Conservation (phyloP, 441 rosid genomes). For the Jatropha multifida region DNA sequence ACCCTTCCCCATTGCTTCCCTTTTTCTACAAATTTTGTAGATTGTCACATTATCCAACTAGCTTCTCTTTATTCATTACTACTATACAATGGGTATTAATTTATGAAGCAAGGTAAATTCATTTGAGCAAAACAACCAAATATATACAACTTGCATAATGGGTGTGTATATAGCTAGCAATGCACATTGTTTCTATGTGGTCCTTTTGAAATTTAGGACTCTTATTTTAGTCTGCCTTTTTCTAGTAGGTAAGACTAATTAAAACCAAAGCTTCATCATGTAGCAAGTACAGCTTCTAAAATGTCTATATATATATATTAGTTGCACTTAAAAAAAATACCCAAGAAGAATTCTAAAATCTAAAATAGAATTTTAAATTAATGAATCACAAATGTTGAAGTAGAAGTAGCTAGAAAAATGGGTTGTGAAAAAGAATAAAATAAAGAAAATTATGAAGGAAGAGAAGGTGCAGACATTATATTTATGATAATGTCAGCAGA, state of each 20-base stretch:
- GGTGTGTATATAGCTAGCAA: not conserved
- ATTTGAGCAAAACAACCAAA: not conserved
- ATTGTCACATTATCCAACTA: constrained; percentile 17
- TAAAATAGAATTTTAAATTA: constrained; percentile 2
- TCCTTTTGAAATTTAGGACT: not conserved
- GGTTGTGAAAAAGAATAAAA: not conserved
- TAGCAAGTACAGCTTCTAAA: not conserved
- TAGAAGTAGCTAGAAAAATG: not conserved
- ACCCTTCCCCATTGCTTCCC: not conserved
- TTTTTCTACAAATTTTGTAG: constrained; percentile 18
- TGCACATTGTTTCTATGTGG: not conserved
- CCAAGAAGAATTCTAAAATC: constrained; percentile 3
- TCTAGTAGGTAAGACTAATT: not conserved
- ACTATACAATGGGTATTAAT: not conserved
- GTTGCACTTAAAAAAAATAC: not conserved
- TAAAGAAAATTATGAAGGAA: constrained; percentile 9
- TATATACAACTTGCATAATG: not conserved
- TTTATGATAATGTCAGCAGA: constrained; percentile 32
- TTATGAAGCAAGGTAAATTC: not conserved
- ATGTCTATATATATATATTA: not conserved
- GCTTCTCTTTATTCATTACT: not conserved
- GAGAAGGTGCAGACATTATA: constrained; percentile 19
- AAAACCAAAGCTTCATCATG: not conserved
- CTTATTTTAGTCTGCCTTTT: not conserved
- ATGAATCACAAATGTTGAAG: not conserved